Evolutionary conservation across 208 protist species (phyloP), one percentile per base, ranked within the genome.

Genomic region (Trypanosoma mega): DNA sequence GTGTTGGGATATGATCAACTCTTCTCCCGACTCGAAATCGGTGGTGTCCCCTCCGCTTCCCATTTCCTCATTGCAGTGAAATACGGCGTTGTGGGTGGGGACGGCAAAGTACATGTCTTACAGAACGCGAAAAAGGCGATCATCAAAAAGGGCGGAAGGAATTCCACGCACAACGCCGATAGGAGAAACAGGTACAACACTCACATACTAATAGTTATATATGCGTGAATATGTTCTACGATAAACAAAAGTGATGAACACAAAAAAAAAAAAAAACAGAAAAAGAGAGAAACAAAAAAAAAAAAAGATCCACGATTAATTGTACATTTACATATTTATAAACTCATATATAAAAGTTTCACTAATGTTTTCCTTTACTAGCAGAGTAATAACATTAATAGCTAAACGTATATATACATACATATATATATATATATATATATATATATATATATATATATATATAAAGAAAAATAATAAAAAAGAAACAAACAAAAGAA

Each of bases 1-100:
- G n/a, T n/a, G n/a, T n/a, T n/a, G n/a, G n/a, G n/a, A n/a, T n/a
- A 39, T 12, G 34, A 39, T 16, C 12, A 12, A 6, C 8, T 12
- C 12, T 39, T 39, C 48, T 23, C 9, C 84, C 78, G 31, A 90
- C 84, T 2, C 79, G 76, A 39, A 92, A 90, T 14, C 82, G 66
- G n/a, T 88, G 67, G 34, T 80, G 76, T 1, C 69, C 79, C 27
- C 81, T 78, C 53, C 72, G 81, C 30, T 82, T 74, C 9, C 74
- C 39, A 39, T 90, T 92, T 58, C 83, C 91, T 57, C 90, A 86
- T 16, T 72, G 30, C 3, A 82, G 20, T 2, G 79, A 76, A 16
- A n/a, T n/a, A 77, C 45, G 7, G 68, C 66, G 68, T 84, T 85
- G 54, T 78, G 76, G 11, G 74, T 50, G 12, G 73, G 66, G n/a